Evolutionary conservation across 2,329 filamentous ascomycete species (phyloP).

Genomic region (Claviceps fusiformis): DNA sequence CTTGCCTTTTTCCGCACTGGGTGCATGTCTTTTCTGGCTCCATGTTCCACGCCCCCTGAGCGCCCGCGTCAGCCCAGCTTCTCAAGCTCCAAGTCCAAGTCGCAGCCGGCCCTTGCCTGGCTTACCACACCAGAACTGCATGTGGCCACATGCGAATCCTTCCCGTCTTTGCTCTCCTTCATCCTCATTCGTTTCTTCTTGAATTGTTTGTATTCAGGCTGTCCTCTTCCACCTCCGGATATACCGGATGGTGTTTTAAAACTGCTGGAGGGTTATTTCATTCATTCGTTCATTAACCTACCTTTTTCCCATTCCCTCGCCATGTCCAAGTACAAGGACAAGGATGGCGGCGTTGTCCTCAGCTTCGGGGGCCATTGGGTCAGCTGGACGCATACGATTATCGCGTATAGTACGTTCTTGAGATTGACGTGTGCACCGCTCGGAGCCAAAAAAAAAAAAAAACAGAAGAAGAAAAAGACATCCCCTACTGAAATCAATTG

Average conservation of each 20-base stretch:
- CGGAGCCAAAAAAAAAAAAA: too few species aligned
- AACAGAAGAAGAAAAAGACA: too few species aligned
- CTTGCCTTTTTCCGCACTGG: not conserved
- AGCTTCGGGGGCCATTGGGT: slow-evolving; percentile 79
- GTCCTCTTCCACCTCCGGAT: slow-evolving; percentile 13
- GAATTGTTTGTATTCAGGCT: slow-evolving; percentile 1
- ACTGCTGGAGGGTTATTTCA: not conserved
- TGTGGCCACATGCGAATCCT: not conserved
- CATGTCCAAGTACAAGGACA: slow-evolving; percentile 47
- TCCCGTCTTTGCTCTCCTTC: not conserved
- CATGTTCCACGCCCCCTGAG: not conserved
- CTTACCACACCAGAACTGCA: too few species aligned
- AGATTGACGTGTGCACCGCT: not conserved
- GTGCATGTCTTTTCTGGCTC: not conserved
- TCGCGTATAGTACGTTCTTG: slow-evolving; percentile 60
- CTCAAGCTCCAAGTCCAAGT: not conserved
- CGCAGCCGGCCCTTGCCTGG: too few species aligned
- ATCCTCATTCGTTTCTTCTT: not conserved
- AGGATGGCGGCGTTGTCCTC: slow-evolving; percentile 45
- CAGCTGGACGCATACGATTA: slow-evolving; percentile 70
- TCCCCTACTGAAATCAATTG: not conserved
- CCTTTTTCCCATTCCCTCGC: slow-evolving; percentile 10
- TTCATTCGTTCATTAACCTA: slow-evolving; percentile 7
- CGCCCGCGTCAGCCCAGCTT: not conserved
- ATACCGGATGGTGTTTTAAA: slow-evolving; percentile 18